Evolutionary conservation across 2,329 filamentous ascomycete species (phyloP).

Genomic region (Exophiala lecanii-corni): DNA sequence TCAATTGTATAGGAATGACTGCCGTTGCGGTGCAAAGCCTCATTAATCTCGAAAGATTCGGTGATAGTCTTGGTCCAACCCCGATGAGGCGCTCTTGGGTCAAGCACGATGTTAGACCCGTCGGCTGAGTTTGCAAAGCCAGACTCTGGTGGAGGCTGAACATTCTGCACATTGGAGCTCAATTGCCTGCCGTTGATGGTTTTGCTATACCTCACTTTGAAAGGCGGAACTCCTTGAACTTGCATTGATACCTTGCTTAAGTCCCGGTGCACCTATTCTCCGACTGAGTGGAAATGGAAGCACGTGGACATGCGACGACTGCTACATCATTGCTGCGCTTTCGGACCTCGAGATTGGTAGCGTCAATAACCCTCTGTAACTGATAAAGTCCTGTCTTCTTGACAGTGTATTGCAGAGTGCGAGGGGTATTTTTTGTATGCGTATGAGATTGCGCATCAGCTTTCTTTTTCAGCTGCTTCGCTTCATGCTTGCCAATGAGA

Average conservation of each 20-base stretch:
- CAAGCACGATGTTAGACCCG: slow-evolving; percentile 54
- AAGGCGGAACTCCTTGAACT: slow-evolving; percentile 80
- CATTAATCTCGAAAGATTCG: slow-evolving; percentile 79
- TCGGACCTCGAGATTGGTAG: slow-evolving; percentile 90
- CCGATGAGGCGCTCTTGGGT: slow-evolving; percentile 47
- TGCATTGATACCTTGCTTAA: slow-evolving; percentile 79
- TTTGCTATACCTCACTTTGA: slow-evolving; percentile 89
- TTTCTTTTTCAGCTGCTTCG: slow-evolving; percentile 69
- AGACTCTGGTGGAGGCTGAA: slow-evolving; percentile 80
- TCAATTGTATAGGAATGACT: slow-evolving; percentile 87
- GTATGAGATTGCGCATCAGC: slow-evolving; percentile 55
- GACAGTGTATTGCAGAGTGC: slow-evolving; percentile 66
- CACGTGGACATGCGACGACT: slow-evolving; percentile 80
- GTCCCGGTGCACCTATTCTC: slow-evolving; percentile 77
- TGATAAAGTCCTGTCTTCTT: slow-evolving; percentile 87
- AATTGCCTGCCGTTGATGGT: slow-evolving; percentile 78
- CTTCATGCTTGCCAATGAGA: slow-evolving; percentile 66
- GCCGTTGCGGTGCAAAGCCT: slow-evolving; percentile 74
- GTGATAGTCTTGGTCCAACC: slow-evolving; percentile 75
- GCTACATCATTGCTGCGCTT: slow-evolving; percentile 70
- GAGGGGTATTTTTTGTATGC: slow-evolving; percentile 50
- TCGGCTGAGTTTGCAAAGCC: slow-evolving; percentile 68
- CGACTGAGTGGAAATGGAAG: slow-evolving; percentile 61
- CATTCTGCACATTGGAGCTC: slow-evolving; percentile 84
- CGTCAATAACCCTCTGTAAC: slow-evolving; percentile 78